These are phyloP conservation scores for Punctularia strigosozonata DNA, from an alignment of 768 basidiomycete species.

Conservation along the genomic window DNA sequence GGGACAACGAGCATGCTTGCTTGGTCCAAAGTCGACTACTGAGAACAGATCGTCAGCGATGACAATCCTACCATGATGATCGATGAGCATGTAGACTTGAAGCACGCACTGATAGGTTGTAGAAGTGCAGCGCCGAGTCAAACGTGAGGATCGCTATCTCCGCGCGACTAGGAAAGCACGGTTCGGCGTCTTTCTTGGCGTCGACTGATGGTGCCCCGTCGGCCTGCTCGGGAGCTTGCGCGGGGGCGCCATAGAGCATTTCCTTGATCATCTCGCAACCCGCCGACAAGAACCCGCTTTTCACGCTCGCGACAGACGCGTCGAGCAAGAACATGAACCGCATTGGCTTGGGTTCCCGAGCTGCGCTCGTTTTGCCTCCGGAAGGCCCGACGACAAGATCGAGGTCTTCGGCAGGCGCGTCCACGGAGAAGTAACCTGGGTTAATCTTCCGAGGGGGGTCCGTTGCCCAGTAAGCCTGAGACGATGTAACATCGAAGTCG, in stretches of 20 bases:
- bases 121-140: constrained; percentile 74
- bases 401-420: constrained; percentile 35
- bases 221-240: constrained; percentile 22
- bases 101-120: constrained; percentile 69
- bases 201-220: not conserved
- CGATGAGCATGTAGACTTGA: constrained; percentile 5
- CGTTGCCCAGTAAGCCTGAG: constrained; percentile 74
- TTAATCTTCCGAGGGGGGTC: constrained; percentile 44
- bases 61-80: constrained; percentile 4
- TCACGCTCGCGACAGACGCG: constrained; percentile 56
- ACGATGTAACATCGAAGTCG: constrained; percentile 66
- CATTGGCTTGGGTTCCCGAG: constrained; percentile 50
- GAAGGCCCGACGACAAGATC: too few relatives aligned
- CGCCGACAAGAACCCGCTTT: constrained; percentile 56
- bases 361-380: too few relatives aligned
- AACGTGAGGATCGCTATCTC: constrained; percentile 76
- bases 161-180: constrained; percentile 42
- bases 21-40: constrained; percentile 17
- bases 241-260: constrained; percentile 48
- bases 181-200: constrained; percentile 20
- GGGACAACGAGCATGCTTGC: constrained; percentile 69
- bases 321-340: constrained; percentile 84
- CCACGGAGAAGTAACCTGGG: constrained; percentile 40
- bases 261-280: constrained; percentile 53
- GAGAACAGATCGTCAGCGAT: constrained; percentile 6